A percentile compares a stretch with the other conserved stretches of the same genome.
phyloP scores from a whole-genome alignment of 2,329 filamentous ascomycete species.

The Chaetomiaceae sp. region DNA sequence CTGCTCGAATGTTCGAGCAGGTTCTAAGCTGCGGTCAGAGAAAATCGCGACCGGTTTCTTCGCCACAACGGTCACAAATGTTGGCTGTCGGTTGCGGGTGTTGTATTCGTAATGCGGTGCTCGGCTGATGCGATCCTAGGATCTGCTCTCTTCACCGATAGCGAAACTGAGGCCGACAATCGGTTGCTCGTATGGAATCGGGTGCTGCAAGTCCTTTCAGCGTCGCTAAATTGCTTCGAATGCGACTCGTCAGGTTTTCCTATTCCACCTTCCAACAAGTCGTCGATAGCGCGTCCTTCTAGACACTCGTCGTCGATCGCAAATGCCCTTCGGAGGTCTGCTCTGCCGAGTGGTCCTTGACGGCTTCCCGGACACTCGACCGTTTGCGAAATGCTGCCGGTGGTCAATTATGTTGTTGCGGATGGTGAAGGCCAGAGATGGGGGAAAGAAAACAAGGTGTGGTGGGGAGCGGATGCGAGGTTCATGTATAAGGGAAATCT shows the following conservation, averaged over 20 bases:
- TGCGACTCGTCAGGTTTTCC: background rate
- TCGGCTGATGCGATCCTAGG: slow-evolving; percentile 19
- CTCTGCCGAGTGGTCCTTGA: slow-evolving; percentile 6
- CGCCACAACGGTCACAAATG: slow-evolving; percentile 26
- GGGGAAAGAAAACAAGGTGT: slow-evolving; percentile 20
- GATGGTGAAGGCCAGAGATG: slow-evolving; percentile 20
- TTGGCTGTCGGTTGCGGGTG: slow-evolving; percentile 14
- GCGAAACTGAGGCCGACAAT: background rate
- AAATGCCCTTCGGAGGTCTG: background rate
- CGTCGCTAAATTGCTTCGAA: background rate
- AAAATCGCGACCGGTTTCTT: slow-evolving; percentile 24
- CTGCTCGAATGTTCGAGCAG: slow-evolving; percentile 39
- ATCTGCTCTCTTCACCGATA: slow-evolving; percentile 27
- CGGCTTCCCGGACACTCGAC: background rate
- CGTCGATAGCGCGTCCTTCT: slow-evolving; percentile 10
- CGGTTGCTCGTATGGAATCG: background rate
- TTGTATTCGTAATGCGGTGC: background rate
- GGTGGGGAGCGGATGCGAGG: slow-evolving; percentile 27
- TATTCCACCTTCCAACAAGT: background rate
- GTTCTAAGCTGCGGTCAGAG: slow-evolving; percentile 18
- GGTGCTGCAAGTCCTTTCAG: background rate
- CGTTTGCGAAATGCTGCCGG: background rate
- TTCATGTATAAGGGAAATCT: slow-evolving; percentile 28
- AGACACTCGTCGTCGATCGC: background rate
- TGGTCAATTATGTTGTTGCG: slow-evolving; percentile 13